A percentile compares a stretch with the other conserved stretches of the same genome.
Conservation (phyloP, 805 yeast species). For the Sugiyamaella qingdaonensis region DNA sequence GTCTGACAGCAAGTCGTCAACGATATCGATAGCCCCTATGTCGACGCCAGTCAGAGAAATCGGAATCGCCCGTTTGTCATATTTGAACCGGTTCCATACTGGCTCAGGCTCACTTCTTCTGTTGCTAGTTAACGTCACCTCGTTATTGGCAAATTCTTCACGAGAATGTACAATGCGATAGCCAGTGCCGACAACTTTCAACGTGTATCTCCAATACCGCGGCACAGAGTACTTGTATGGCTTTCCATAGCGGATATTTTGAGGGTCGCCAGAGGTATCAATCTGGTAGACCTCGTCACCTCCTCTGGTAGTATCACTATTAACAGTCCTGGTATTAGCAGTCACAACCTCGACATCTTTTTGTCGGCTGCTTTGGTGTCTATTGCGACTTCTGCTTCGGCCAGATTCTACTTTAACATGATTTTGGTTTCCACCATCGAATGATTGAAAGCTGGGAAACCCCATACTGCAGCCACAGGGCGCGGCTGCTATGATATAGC, state of each 20-base stretch:
- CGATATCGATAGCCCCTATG: not conserved
- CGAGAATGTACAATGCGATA: not conserved
- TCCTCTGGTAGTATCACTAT: not conserved
- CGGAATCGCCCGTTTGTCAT: not conserved
- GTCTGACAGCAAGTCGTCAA: not conserved
- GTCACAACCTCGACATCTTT: no score
- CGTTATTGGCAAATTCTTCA: not conserved
- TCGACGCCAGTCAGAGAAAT: not conserved
- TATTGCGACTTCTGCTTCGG: not conserved
- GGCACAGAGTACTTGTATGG: conserved; percentile 9
- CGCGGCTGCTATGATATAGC: not conserved
- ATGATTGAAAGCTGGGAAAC: not conserved
- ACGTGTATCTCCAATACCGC: conserved; percentile 6
- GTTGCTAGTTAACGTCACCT: not conserved
- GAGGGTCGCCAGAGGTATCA: conserved; percentile 9
- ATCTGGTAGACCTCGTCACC: not conserved
- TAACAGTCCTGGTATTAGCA: not conserved
- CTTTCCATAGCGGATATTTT: conserved; percentile 9
- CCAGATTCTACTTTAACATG: not conserved
- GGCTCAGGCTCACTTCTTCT: not conserved
- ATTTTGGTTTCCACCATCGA: not conserved
- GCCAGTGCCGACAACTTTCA: conserved; percentile 3
- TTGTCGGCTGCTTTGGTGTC: not conserved
- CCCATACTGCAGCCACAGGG: not conserved
- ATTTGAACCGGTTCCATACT: not conserved